Conservation (phyloP, 306 rosid genomes). For the Malus orientalis region DNA sequence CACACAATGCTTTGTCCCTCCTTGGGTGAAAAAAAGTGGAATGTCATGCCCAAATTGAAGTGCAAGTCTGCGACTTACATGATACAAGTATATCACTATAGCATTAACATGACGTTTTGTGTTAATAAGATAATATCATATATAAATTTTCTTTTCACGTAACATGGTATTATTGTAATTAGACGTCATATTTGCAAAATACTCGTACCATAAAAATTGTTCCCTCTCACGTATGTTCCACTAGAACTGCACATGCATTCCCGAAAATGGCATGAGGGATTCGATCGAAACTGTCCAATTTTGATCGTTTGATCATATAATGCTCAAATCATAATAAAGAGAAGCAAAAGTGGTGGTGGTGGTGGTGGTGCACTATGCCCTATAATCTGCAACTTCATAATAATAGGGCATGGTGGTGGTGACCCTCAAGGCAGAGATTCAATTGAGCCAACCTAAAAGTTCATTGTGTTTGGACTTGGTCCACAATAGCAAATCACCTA, state of each 20-base stretch:
- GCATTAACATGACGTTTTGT: neutral
- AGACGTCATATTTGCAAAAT: rapidly evolving
- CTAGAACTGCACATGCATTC: neutral
- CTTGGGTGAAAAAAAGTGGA: conserved; percentile 7
- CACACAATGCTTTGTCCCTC: conserved; percentile 19
- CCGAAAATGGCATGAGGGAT: neutral
- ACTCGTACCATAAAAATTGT: neutral
- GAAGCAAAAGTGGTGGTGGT: neutral
- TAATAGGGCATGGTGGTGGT: neutral
- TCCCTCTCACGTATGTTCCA: neutral
- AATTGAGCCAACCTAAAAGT: neutral
- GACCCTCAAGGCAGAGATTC: neutral
- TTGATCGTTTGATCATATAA: neutral
- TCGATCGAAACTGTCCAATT: neutral
- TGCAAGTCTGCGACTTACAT: too few relatives aligned
- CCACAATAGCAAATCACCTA: conserved; percentile 6
- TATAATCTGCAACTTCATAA: neutral
- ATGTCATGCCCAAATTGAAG: neutral
- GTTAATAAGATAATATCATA: too few relatives aligned
- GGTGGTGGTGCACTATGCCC: neutral
- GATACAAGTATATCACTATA: neutral
- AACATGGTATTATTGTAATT: too few relatives aligned
- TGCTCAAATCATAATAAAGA: neutral
- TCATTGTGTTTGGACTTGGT: neutral
- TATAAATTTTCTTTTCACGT: too few relatives aligned